A percentile compares a stretch with the other conserved stretches of the same genome.
phyloP scores from a whole-genome alignment of 257 asterid species.

The Solanum sejunctum region DNA sequence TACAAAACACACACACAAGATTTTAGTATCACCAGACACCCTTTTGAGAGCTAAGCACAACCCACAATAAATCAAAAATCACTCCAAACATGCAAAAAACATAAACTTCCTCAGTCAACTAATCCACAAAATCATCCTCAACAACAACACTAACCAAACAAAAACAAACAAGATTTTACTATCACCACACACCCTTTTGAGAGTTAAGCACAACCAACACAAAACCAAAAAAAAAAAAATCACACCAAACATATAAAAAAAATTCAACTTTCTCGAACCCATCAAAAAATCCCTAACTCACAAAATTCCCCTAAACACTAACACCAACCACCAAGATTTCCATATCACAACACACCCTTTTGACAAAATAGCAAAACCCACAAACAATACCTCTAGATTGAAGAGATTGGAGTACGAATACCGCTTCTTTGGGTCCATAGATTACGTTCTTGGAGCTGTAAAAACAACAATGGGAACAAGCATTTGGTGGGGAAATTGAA shows the following conservation, averaged over 20 bases:
- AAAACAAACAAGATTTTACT: background rate
- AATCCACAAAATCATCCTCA: background rate
- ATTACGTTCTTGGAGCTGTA: slow-evolving; percentile 14
- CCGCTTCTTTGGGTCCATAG: slow-evolving; percentile 67
- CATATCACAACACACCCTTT: background rate
- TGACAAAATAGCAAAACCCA: background rate
- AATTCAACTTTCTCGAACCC: background rate
- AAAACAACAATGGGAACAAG: slow-evolving; percentile 25
- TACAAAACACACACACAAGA: background rate
- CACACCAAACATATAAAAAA: slow-evolving; percentile 4
- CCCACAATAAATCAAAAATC: background rate
- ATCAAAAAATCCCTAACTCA: background rate
- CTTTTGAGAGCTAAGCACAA: background rate
- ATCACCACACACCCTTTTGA: background rate
- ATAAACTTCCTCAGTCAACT: background rate
- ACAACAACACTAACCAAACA: background rate
- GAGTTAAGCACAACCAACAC: background rate
- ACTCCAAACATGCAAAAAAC: background rate
- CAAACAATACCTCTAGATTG: slow-evolving; percentile 52
- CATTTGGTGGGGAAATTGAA: slow-evolving; percentile 32
- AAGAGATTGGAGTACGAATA: slow-evolving; percentile 67
- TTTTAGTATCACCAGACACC: background rate
- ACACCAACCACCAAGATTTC: background rate
- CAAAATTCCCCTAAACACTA: background rate
- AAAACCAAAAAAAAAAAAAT: background rate